Evolutionary conservation across 2,329 filamentous ascomycete genomes (phyloP).

Genomic region (Lachnellula suecica): DNA sequence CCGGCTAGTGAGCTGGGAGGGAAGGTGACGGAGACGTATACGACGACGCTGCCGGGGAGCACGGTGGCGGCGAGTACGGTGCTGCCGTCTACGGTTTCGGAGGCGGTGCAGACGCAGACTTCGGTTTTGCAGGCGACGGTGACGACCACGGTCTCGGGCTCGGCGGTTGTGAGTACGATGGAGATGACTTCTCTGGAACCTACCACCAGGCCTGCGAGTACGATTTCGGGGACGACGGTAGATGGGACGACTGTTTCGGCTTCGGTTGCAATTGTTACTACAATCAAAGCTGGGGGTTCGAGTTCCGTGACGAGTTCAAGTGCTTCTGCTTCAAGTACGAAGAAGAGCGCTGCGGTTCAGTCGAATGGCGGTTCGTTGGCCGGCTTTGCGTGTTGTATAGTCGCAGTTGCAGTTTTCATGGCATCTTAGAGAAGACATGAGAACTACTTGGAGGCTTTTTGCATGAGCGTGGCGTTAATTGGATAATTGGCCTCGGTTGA

Average conservation of each 20-base stretch:
- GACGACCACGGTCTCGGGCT: neutral
- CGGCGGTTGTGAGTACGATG: neutral
- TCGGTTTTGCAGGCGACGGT: neutral
- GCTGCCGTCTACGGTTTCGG: constrained; percentile 8
- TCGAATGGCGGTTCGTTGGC: too few relatives aligned
- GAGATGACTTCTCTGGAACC: neutral
- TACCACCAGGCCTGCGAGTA: constrained; percentile 7
- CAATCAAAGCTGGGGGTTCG: neutral
- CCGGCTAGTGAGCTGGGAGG: constrained; percentile 42
- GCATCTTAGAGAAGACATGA: too few relatives aligned
- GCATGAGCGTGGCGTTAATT: too few relatives aligned
- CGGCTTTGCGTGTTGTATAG: too few relatives aligned
- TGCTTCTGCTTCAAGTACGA: neutral
- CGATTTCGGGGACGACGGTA: constrained; percentile 3
- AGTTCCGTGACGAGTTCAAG: neutral
- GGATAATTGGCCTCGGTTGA: too few relatives aligned
- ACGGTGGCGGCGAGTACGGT: constrained; percentile 24
- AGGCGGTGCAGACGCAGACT: neutral
- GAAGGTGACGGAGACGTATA: constrained; percentile 33
- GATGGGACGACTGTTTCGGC: constrained; percentile 6
- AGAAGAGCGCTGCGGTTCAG: neutral
- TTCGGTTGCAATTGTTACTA: constrained; percentile 7
- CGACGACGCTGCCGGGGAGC: constrained; percentile 18
- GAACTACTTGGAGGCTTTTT: too few relatives aligned
- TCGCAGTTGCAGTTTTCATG: too few relatives aligned